A percentile compares a stretch with the other conserved stretches of the same genome.
phyloP scores from a whole-genome alignment of 1,139 yeast species.

The Saccharomycopsis crataegensis region DNA sequence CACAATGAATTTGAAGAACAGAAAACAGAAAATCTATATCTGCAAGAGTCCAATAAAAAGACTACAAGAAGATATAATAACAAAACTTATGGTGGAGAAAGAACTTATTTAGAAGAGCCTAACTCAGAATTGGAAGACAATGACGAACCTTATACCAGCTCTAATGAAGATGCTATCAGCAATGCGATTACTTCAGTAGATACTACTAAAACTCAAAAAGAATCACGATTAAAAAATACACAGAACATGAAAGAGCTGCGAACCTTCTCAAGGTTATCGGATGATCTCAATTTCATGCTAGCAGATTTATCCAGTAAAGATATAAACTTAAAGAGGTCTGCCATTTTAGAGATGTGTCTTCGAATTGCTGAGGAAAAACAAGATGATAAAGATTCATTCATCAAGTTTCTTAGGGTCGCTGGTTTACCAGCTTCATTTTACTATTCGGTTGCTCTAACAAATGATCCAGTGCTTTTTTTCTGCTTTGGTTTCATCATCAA shows the following conservation, averaged over 20 bases:
- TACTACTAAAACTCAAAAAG: not conserved
- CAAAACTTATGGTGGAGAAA: constrained; percentile 5
- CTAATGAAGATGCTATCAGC: no score
- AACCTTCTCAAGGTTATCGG: not conserved
- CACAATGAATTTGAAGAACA: not conserved
- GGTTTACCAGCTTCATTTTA: not conserved
- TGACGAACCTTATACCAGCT: not conserved
- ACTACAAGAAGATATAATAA: not conserved
- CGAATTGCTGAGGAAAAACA: not conserved
- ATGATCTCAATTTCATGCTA: constrained; percentile 1
- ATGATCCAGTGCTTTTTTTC: constrained; percentile 11
- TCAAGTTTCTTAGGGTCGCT: not conserved
- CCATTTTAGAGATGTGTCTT: constrained; percentile 11
- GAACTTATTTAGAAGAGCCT: constrained; percentile 7
- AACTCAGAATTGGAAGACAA: not conserved
- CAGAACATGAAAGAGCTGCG: not conserved
- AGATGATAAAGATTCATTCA: not conserved
- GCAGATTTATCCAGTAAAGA: constrained; percentile 2
- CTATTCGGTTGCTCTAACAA: not conserved
- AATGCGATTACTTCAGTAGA: not conserved
- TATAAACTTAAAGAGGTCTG: constrained; percentile 8
- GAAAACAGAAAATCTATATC: not conserved
- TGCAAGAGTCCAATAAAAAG: not conserved
- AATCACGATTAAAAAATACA: not conserved
- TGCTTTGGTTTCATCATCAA: constrained; percentile 9